Conservation (phyloP, 148 eudicot genomes). For the Pouteria glomerata region DNA sequence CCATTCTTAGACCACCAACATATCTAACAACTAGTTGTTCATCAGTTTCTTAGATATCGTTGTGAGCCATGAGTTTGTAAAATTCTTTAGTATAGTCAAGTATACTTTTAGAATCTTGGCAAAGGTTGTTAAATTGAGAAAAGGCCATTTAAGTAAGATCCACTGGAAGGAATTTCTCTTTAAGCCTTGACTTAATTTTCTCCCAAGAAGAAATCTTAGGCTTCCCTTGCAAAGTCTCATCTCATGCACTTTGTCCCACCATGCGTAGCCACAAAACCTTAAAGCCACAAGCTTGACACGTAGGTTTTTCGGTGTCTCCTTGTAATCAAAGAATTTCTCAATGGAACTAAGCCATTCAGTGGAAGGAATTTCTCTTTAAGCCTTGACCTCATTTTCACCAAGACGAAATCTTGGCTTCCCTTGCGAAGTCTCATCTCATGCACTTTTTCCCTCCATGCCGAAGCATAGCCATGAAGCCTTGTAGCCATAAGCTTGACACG, state of each 20-base stretch:
- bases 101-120: neutral
- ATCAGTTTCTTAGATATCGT: neutral
- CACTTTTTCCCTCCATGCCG: neutral
- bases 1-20: neutral
- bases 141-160: neutral
- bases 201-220: neutral
- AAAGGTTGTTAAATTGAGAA: neutral
- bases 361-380: neutral
- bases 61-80: neutral
- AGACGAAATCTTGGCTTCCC: neutral
- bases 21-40: neutral
- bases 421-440: neutral
- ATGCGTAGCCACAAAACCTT: neutral
- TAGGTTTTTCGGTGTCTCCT: too few species aligned
- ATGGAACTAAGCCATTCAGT: too few species aligned
- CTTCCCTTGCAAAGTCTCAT: neutral
- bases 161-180: neutral
- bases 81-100: neutral
- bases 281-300: neutral
- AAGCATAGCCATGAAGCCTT: neutral
- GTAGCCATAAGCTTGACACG: neutral
- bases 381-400: conserved; percentile 4
- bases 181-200: neutral
- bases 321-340: too few species aligned
- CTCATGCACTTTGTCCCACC: neutral